Evolutionary conservation across 2,329 filamentous ascomycete species (phyloP).

Genomic region (Corniculantispora saksenae): DNA sequence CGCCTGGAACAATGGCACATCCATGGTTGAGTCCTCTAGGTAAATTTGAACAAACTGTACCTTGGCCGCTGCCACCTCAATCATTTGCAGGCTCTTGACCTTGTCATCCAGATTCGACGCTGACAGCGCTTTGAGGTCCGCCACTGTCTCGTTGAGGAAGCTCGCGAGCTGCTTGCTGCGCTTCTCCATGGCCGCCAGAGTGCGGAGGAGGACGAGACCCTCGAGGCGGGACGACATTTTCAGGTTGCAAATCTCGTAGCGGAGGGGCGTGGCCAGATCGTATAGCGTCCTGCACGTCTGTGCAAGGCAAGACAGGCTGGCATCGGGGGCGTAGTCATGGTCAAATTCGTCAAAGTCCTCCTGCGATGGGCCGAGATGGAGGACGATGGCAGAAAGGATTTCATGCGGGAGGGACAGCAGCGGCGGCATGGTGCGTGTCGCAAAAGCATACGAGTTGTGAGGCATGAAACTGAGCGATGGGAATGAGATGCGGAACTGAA

Average conservation of each 20-base stretch:
- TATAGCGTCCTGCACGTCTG: not conserved
- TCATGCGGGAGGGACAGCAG: not conserved
- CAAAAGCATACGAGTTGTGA: not conserved
- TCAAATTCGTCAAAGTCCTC: slow-evolving; percentile 1
- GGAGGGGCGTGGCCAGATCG: not conserved
- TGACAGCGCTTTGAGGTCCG: slow-evolving; percentile 62
- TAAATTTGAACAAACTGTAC: slow-evolving; percentile 66
- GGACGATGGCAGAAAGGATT: not conserved
- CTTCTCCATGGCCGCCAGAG: slow-evolving; percentile 48
- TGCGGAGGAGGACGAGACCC: not conserved
- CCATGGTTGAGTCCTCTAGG: slow-evolving; percentile 58
- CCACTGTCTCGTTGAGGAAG: slow-evolving; percentile 68
- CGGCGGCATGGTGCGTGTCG: not conserved
- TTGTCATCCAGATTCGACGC: slow-evolving; percentile 50
- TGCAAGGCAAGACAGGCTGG: not conserved
- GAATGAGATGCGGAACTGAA: not conserved
- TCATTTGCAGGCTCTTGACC: slow-evolving; percentile 50
- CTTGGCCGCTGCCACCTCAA: slow-evolving; percentile 63
- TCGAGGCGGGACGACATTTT: not conserved
- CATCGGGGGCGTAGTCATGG: not conserved
- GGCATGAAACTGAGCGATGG: not conserved
- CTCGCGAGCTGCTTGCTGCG: slow-evolving; percentile 67
- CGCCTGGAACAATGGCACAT: slow-evolving; percentile 37
- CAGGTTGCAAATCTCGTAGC: not conserved
- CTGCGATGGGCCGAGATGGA: not conserved